phyloP scores from a whole-genome alignment of 169 alveolate species.

The Theileria sp. region DNA sequence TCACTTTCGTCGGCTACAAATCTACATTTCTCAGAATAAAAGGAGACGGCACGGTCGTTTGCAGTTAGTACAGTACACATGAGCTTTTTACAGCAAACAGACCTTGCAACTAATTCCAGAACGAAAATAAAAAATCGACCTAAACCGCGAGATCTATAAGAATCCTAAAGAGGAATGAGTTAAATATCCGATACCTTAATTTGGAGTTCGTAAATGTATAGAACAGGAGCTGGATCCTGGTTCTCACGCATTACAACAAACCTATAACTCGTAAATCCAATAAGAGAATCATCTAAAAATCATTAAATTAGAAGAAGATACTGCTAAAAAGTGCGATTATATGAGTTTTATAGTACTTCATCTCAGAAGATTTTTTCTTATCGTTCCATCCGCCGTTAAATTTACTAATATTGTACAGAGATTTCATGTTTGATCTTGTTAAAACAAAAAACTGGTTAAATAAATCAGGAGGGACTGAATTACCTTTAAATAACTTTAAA shows the following conservation, averaged over 20 bases:
- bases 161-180: constrained; percentile 10
- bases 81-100: constrained; percentile 45
- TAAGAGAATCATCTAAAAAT: constrained; percentile 23
- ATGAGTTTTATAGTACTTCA: constrained; percentile 51
- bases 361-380: constrained; percentile 59
- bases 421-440: constrained; percentile 63
- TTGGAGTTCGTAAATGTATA: constrained; percentile 63
- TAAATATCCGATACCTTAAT: constrained; percentile 27
- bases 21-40: constrained; percentile 68
- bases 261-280: constrained; percentile 63
- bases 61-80: constrained; percentile 72
- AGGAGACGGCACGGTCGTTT: constrained; percentile 64
- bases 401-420: constrained; percentile 59
- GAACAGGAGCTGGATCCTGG: constrained; percentile 58
- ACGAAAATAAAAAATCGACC: constrained; percentile 59
- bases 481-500: constrained; percentile 28
- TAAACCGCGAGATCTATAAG: constrained; percentile 44
- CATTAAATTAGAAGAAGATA: not conserved
- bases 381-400: constrained; percentile 75
- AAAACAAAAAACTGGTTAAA: constrained; percentile 35
- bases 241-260: constrained; percentile 47
- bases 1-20: constrained; percentile 71
- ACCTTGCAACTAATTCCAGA: constrained; percentile 33
- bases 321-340: constrained; percentile 34
- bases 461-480: constrained; percentile 19